Evolutionary conservation across 2,329 filamentous ascomycete genomes (phyloP).

Genomic region (Bipolaris gigantea): DNA sequence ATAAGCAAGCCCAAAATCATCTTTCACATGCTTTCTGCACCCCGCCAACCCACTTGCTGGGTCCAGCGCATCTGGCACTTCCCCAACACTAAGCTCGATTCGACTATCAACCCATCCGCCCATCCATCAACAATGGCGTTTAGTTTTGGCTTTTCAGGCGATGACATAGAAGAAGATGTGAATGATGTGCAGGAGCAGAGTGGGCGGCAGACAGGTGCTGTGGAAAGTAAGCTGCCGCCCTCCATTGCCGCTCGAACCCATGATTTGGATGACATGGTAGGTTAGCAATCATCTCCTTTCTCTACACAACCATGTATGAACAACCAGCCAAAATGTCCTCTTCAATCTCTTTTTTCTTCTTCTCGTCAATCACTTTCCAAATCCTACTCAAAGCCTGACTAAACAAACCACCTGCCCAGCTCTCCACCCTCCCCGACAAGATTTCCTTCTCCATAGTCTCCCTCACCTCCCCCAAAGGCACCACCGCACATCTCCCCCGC

Average conservation of each 20-base stretch:
- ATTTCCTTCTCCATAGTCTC: constrained; percentile 68
- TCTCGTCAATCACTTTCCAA: background rate
- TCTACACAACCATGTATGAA: too few species aligned
- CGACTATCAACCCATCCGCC: background rate
- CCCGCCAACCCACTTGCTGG: background rate
- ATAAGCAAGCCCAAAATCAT: constrained; percentile 30
- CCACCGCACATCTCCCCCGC: constrained; percentile 62
- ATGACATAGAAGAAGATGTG: constrained; percentile 59
- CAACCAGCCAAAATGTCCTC: too few species aligned
- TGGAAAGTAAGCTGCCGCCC: constrained; percentile 26
- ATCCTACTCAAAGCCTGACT: background rate
- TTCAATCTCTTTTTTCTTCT: too few species aligned
- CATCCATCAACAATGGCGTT: constrained; percentile 45
- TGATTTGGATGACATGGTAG: constrained; percentile 53
- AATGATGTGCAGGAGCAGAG: constrained; percentile 33
- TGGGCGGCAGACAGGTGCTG: background rate
- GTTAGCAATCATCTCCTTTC: constrained; percentile 13
- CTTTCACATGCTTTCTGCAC: constrained; percentile 12
- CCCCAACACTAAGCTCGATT: background rate
- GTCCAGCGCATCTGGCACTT: background rate
- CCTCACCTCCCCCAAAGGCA: constrained; percentile 62
- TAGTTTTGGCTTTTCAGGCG: constrained; percentile 61
- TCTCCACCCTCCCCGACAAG: constrained; percentile 68
- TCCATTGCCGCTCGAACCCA: constrained; percentile 47
- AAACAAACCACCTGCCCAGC: constrained; percentile 40